Percentiles rank a stretch among this genome's conserved stretches.
These are phyloP conservation scores for Fusarium subtropicale DNA, from an alignment of 2,329 filamentous ascomycete species.

Conservation along the genomic window DNA sequence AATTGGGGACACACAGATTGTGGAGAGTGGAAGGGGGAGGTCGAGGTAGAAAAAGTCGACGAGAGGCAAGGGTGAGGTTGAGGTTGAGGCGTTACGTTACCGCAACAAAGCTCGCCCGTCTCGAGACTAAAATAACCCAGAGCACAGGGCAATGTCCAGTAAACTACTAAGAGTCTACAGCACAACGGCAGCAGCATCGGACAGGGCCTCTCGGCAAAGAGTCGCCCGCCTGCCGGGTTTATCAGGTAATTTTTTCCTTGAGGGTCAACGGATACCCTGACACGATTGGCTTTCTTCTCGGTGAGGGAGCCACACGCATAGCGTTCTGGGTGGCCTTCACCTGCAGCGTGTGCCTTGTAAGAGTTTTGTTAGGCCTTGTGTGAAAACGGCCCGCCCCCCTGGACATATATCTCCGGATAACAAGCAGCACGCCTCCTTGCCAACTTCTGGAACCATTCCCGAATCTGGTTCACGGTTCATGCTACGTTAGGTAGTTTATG, in stretches of 20 bases:
- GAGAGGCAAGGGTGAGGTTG: slow-evolving; percentile 34
- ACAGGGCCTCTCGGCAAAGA: slow-evolving; percentile 46
- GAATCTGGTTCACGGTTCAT: slow-evolving; percentile 17
- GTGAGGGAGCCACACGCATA: slow-evolving; percentile 1
- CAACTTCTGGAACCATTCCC: slow-evolving; percentile 19
- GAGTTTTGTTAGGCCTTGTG: background rate
- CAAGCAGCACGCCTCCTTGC: slow-evolving; percentile 16
- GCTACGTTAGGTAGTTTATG: slow-evolving; percentile 12
- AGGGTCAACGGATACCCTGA: slow-evolving; percentile 13
- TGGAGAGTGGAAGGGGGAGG: slow-evolving; percentile 37
- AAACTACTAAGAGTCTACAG: slow-evolving; percentile 13
- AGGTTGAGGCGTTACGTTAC: slow-evolving; percentile 41
- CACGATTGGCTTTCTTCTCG: slow-evolving; percentile 27
- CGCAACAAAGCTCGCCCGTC: slow-evolving; percentile 43
- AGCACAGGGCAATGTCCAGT: slow-evolving; percentile 31
- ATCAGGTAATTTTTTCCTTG: slow-evolving; percentile 45
- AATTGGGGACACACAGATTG: slow-evolving; percentile 43
- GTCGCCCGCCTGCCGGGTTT: slow-evolving; percentile 25
- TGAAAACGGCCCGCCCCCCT: slow-evolving; percentile 19
- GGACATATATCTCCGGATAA: slow-evolving; percentile 44
- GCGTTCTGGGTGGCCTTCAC: slow-evolving; percentile 2
- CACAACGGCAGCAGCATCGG: slow-evolving; percentile 13
- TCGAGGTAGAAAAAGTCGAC: slow-evolving; percentile 40
- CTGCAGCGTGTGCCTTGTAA: slow-evolving; percentile 16
- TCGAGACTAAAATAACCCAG: slow-evolving; percentile 22